Conservation (phyloP, 495 filamentous ascomycete species). For the Hyaloscypha hepaticicola region DNA sequence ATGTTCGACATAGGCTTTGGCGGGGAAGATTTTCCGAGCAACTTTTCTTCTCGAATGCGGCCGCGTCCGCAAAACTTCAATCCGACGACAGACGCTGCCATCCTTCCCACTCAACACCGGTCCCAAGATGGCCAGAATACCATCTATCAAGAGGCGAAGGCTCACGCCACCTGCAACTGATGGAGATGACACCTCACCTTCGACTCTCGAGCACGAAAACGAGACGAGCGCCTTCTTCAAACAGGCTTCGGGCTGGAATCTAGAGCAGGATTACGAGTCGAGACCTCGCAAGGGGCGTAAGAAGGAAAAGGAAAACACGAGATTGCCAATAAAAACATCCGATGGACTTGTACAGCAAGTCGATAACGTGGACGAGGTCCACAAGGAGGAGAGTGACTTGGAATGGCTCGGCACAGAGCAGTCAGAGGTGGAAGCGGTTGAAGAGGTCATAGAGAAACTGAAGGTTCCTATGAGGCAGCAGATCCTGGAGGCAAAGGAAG, state of each 20-base stretch:
- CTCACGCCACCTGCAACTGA: constrained; percentile 51
- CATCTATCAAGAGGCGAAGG: constrained; percentile 52
- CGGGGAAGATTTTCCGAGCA: constrained; percentile 33
- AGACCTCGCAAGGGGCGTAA: constrained; percentile 70
- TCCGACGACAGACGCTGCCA: neutral
- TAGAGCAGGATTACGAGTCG: constrained; percentile 89
- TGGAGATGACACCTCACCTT: constrained; percentile 38
- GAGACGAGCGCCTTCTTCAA: constrained; percentile 34
- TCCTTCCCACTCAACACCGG: constrained; percentile 41
- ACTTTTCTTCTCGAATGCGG: constrained; percentile 27
- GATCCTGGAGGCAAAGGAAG: constrained; percentile 85
- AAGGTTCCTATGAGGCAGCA: constrained; percentile 71
- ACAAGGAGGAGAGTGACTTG: constrained; percentile 47
- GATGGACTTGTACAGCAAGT: constrained; percentile 68
- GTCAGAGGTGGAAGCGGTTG: constrained; percentile 38
- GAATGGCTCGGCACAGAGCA: constrained; percentile 43
- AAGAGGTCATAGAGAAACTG: constrained; percentile 46
- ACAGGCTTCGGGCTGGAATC: constrained; percentile 63
- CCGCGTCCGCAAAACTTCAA: constrained; percentile 17
- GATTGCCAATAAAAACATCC: constrained; percentile 80
- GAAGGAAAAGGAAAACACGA: constrained; percentile 68
- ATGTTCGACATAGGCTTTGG: constrained; percentile 16
- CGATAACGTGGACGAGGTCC: constrained; percentile 51
- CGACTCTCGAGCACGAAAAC: constrained; percentile 32
- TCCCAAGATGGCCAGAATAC: constrained; percentile 48